Evolutionary conservation across 2,329 filamentous ascomycete species (phyloP).

Genomic region (Fusarium burgessii): DNA sequence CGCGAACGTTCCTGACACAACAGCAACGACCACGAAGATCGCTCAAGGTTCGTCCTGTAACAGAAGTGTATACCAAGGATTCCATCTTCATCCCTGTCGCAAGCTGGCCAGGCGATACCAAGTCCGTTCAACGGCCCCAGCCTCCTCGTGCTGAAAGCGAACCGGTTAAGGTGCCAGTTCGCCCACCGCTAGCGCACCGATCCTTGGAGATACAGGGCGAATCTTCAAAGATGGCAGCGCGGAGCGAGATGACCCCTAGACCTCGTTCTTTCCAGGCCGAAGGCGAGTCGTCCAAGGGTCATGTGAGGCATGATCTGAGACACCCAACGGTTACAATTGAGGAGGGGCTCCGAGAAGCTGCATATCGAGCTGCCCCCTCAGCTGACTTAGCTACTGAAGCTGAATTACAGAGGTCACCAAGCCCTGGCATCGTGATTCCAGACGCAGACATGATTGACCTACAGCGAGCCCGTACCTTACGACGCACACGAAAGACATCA

Average conservation of each 20-base stretch:
- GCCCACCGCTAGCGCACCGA: constrained; percentile 19
- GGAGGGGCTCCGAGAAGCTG: constrained; percentile 31
- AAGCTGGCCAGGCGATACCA: constrained; percentile 33
- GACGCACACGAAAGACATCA: constrained; percentile 59
- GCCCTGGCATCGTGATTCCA: constrained; percentile 62
- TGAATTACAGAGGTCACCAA: constrained; percentile 51
- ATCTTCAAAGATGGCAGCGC: constrained; percentile 14
- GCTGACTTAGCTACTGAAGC: constrained; percentile 14
- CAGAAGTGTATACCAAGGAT: constrained; percentile 45
- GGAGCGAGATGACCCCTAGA: constrained; percentile 6
- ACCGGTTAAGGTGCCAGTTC: constrained; percentile 18
- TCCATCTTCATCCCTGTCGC: constrained; percentile 41
- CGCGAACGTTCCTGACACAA: constrained; percentile 43
- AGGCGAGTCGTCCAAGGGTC: constrained; percentile 26
- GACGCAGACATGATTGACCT: constrained; percentile 54
- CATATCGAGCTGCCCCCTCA: constrained; percentile 16
- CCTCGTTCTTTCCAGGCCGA: constrained; percentile 34
- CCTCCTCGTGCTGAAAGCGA: constrained; percentile 26
- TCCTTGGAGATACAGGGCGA: constrained; percentile 24
- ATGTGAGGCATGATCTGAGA: constrained; percentile 29
- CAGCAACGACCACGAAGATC: constrained; percentile 38
- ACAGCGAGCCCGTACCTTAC: constrained; percentile 58
- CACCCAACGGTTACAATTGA: constrained; percentile 25
- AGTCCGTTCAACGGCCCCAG: constrained; percentile 22
- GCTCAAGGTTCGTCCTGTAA: constrained; percentile 38